Conservation (phyloP, 257 asterid genomes). For the Henckelia pumila region DNA sequence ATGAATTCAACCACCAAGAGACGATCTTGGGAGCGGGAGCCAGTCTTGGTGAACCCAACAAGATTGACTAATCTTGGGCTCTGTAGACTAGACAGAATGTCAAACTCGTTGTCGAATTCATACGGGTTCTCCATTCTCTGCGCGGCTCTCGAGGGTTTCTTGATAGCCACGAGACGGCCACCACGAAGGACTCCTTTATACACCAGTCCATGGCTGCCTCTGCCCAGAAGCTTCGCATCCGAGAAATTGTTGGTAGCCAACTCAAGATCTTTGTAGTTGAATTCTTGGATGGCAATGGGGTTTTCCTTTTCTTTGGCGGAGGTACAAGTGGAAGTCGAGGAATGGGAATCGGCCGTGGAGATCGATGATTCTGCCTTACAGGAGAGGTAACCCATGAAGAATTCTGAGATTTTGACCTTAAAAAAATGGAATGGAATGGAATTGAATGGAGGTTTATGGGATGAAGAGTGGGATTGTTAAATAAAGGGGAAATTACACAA, state of each 20-base stretch:
- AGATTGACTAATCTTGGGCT: conserved; percentile 75
- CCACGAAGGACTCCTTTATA: conserved; percentile 56
- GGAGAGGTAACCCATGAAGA: conserved; percentile 78
- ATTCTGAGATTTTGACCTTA: conserved; percentile 10
- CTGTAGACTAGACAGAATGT: conserved; percentile 57
- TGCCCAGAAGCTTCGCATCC: conserved; percentile 57
- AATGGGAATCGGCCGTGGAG: conserved; percentile 39
- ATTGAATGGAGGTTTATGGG: conserved; percentile 19
- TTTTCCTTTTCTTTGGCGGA: conserved; percentile 31
- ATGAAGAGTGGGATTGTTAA: conserved; percentile 21
- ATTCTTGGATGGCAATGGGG: conserved; percentile 59
- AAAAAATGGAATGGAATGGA: not conserved
- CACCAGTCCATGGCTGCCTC: conserved; percentile 96
- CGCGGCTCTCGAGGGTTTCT: conserved; percentile 54
- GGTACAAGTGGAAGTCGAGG: conserved; percentile 30
- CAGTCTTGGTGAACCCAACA: conserved; percentile 54
- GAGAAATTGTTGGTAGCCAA: conserved; percentile 79
- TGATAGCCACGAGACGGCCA: conserved; percentile 74
- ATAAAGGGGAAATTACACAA: conserved; percentile 11
- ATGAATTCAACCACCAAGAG: conserved; percentile 81
- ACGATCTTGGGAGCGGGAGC: conserved; percentile 41
- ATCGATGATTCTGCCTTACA: conserved; percentile 76
- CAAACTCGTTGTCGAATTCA: conserved; percentile 77
- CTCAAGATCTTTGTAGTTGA: conserved; percentile 68
- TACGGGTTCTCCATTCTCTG: conserved; percentile 40